Base-by-base conservation (phyloP, 495 filamentous ascomycete species). In the Durotheca rogersii region DNA sequence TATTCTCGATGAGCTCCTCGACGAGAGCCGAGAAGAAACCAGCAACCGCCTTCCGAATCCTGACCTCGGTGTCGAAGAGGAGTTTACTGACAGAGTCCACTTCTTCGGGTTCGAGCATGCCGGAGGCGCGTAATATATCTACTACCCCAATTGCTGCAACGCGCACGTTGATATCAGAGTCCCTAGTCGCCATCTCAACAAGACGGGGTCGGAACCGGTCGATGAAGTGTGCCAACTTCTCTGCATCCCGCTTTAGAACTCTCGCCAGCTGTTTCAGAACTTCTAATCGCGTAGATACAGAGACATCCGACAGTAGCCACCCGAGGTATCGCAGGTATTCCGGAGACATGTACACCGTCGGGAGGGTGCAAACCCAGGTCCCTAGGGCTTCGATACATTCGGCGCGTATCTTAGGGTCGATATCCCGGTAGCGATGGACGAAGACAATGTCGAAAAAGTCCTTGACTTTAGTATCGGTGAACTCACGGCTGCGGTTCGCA, bases 361-460 rank as follows among this genome's bases (percentile, higher is more conserved):
- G 87, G 29, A 93, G 82, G 11, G 77, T 81, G 53, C 80, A 77
- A 58, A 97, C 90, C 93, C 93, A 98, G 21, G 81, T 76, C 29
- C 90, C 89, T 16, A 98, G 75, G 6, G 89, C 88, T 41, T 83
- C 79, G 34, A 95, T 80, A 60, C 90, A 95, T 51, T 95, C 89
- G 1, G 82, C 79, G 27, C 93, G 81, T 41, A 98, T 95, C 51
- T 75, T 86, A 1, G 88, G 79, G 66, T 98, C 93, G 15, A 96
- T 80, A 55, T 98, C 93, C 25, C 93, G 88, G 66, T 96, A 97
- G 18, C 93, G 87, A 66, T 97, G 90, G 20, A 95, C 83, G 57
- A 93, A 98, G 19, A 96, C 82, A 10, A 87, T 85, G 46, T 95
- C 86, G 53, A 96, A 90, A 42, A 88, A 83, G 58, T 92, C 86